Evolutionary conservation across 139 green algal genomes (phyloP).

Genomic region (Ettlia oleoabundans): DNA sequence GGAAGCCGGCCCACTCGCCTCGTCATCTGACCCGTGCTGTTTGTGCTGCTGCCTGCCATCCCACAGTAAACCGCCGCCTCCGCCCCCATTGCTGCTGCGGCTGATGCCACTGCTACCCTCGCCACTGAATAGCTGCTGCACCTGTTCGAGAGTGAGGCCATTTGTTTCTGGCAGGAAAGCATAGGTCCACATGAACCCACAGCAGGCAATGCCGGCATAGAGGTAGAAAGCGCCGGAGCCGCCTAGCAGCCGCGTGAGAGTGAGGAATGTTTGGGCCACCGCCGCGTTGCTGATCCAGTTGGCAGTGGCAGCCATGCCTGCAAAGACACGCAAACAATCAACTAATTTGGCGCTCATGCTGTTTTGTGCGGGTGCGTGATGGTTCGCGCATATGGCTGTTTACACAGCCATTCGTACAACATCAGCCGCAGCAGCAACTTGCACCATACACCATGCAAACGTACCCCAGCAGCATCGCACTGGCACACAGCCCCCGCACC

Average conservation of each 20-base stretch:
- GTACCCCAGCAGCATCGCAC: not conserved
- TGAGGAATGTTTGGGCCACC: slow-evolving; percentile 73
- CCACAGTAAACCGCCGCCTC: not conserved
- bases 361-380: not conserved
- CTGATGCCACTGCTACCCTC: not conserved
- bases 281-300: slow-evolving; percentile 80
- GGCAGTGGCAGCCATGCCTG: slow-evolving; percentile 62
- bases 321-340: not conserved
- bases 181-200: slow-evolving; percentile 53
- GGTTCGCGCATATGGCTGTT: too few species aligned
- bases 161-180: slow-evolving; percentile 70
- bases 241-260: slow-evolving; percentile 55
- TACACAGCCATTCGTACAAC: too few species aligned
- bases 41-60: not conserved
- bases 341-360: too few species aligned
- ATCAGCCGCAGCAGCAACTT: not conserved
- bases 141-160: slow-evolving; percentile 60
- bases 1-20: not conserved
- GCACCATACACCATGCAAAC: not conserved
- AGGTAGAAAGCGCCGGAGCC: slow-evolving; percentile 58
- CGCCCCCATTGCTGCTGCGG: not conserved
- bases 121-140: slow-evolving; percentile 43
- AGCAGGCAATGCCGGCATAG: slow-evolving; percentile 50
- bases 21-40: not conserved
- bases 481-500: not conserved